A percentile compares a stretch with the other conserved stretches of the same genome.
phyloP scores from a whole-genome alignment of 352 stramenopile genomes.

The Phytopythium oedochilum region DNA sequence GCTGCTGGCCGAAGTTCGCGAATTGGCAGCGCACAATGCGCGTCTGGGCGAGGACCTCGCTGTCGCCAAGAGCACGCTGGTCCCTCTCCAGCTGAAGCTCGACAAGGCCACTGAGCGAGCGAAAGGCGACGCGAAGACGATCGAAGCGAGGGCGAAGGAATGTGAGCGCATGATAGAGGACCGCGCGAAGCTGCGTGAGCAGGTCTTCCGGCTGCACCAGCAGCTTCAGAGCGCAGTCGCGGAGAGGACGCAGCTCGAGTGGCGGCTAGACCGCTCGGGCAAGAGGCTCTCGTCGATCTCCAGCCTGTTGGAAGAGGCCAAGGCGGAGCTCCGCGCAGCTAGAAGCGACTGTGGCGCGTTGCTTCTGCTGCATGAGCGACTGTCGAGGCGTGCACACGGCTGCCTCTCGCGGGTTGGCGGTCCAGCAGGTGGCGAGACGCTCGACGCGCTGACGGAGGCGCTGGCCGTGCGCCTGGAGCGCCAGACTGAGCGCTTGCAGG shows the following conservation, averaged over 20 bases:
- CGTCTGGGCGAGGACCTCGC: not conserved
- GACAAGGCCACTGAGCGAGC: not conserved
- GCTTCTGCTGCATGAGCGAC: not conserved
- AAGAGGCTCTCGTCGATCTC: not conserved
- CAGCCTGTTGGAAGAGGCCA: not conserved
- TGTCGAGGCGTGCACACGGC: not conserved
- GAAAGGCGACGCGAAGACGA: not conserved
- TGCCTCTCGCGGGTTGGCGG: not conserved
- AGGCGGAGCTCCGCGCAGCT: not conserved
- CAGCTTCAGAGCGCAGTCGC: not conserved
- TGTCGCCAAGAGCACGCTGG: not conserved
- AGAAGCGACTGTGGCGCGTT: not conserved
- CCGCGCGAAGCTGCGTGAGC: not conserved
- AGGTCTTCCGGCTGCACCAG: not conserved
- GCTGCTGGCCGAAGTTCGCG: not conserved
- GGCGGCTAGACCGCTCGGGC: not conserved
- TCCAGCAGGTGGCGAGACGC: not conserved
- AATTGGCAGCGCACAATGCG: not conserved
- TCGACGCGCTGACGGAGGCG: not conserved
- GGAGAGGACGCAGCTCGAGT: not conserved
- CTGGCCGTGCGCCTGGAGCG: not conserved
- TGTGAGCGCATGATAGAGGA: not conserved
- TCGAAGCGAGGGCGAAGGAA: not conserved
- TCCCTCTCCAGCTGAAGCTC: not conserved
- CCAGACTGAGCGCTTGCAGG: not conserved